Percentiles rank a stretch among this genome's conserved stretches.
These are phyloP conservation scores for Hypomontagnella submonticulosa DNA, from an alignment of 495 filamentous ascomycete genomes.

Conservation along the genomic window DNA sequence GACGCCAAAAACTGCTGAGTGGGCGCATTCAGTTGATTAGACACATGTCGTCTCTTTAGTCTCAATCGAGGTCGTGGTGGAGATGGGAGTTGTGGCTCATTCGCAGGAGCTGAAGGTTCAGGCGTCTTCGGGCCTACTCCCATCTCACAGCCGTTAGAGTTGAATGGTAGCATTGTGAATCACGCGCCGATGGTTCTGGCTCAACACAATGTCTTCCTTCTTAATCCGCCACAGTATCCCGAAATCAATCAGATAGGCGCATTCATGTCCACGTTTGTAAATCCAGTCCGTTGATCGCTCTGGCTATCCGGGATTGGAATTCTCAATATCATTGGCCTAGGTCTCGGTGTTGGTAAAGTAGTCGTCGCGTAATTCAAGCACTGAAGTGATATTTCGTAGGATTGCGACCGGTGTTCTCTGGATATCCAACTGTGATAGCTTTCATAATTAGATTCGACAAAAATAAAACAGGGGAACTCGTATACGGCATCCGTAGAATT, in stretches of 20 bases:
- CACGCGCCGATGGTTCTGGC: constrained; percentile 24
- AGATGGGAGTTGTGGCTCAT: constrained; percentile 52
- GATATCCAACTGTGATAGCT: constrained; percentile 15
- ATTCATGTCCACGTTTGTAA: constrained; percentile 25
- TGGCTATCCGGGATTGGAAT: not conserved
- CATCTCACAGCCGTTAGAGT: constrained; percentile 53
- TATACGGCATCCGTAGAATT: constrained; percentile 25
- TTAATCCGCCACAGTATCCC: constrained; percentile 37
- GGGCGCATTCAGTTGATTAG: constrained; percentile 58
- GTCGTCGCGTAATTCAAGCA: constrained; percentile 13
- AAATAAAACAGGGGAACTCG: constrained; percentile 21
- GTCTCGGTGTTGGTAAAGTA: constrained; percentile 7
- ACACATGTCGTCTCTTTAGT: constrained; percentile 59
- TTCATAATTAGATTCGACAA: constrained; percentile 32
- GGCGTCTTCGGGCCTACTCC: constrained; percentile 56
- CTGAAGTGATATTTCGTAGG: constrained; percentile 15
- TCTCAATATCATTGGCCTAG: constrained; percentile 25
- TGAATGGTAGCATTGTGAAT: constrained; percentile 51
- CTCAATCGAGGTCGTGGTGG: constrained; percentile 57
- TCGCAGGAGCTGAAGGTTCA: constrained; percentile 51
- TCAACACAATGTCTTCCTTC: constrained; percentile 27
- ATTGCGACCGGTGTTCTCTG: constrained; percentile 16
- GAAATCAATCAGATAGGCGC: constrained; percentile 24
- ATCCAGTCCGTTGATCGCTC: constrained; percentile 11
- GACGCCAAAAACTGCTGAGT: constrained; percentile 68